Evolutionary conservation across 768 basidiomycete genomes (phyloP), one percentile per base, ranked within the genome.

Genomic region (Trametes sanguinea): DNA sequence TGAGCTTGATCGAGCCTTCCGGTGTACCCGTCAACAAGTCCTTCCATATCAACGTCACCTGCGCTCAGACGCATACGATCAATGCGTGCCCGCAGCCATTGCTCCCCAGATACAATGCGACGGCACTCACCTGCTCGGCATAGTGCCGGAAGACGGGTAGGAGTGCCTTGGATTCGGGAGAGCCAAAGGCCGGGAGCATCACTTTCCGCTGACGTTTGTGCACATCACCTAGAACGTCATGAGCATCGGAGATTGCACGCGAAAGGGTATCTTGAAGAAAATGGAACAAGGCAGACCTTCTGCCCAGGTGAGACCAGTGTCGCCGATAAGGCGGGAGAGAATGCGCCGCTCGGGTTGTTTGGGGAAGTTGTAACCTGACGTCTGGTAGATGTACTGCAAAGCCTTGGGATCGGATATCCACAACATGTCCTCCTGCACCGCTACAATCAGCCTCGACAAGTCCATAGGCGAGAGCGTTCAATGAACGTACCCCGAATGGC

Each of bases 391-490:
- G 65, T 85, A 80, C 64, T 84, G 81, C n/a, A 86, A 72, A 4
- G 84, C 83, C 69, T 84, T 84, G 1, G 82, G 83, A 60, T 86
- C 85, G 32, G 82, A 79, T 56, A 84, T 76, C 51, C 82, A 71
- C 37, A 86, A 71, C 17, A 81, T 78, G 67, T 84, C 81, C 64
- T 83, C 79, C 84, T 22, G 22, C 22, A 22, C 22, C 22, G 22
- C 22, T 85, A 51, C 27, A 16, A 46, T 17, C 9, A 4, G 13
- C 10, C n/a, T 46, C 29, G 29, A 11, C 14, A 16, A 6, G 6
- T 13, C 27, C 14, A 13, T 6, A 6, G 9, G 6, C 8, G 17
- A 50, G 17, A n/a, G 29, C 11, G 5, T 30, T 6, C 6, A 11
- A 37, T 6, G 47, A 33, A 61, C 76, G 42, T 69, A 83, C 83